Conservation (phyloP, 1,284 basidiomycete species). For the Malassezia pachydermatis region DNA sequence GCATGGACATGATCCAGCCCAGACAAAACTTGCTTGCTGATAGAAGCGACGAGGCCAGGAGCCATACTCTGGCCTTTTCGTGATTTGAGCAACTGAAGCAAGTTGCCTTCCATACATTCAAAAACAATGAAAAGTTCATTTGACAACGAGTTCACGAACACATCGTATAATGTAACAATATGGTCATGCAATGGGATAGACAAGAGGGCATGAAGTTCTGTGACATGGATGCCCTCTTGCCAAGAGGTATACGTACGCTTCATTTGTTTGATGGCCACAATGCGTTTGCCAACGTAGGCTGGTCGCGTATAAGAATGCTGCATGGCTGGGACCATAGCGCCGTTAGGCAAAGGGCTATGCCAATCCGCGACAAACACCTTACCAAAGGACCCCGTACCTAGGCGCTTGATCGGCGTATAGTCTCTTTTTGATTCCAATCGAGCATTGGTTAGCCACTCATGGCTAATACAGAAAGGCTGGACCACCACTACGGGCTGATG, state of each 20-base stretch:
- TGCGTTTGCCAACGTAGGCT: conserved; percentile 84
- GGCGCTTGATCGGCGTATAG: conserved; percentile 41
- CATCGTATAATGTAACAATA: conserved; percentile 97
- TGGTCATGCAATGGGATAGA: conserved; percentile 89
- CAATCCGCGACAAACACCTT: conserved; percentile 98
- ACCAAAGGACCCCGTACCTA: conserved; percentile 56
- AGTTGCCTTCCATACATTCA: conserved; percentile 99
- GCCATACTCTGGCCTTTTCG: conserved; percentile 87
- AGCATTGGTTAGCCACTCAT: background rate
- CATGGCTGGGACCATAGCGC: conserved; percentile 46
- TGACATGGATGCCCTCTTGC: conserved; percentile 88
- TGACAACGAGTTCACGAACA: conserved; percentile 82
- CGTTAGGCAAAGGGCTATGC: conserved; percentile 68
- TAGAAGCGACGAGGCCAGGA: conserved; percentile 84
- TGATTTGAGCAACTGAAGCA: conserved; percentile 97
- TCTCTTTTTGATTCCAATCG: conserved; percentile 32
- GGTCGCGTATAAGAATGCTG: conserved; percentile 60
- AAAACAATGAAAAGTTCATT: conserved; percentile 99
- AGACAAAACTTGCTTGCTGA: conserved; percentile 80
- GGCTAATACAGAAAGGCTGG: no score
- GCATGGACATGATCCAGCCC: conserved; percentile 87
- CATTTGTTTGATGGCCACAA: conserved; percentile 97
- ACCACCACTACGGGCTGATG: no score
- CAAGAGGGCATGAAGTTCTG: conserved; percentile 81
- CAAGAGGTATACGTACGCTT: conserved; percentile 94